A percentile compares a stretch with the other conserved stretches of the same genome.
Conservation (phyloP, 2,329 filamentous ascomycete genomes). For the Verticillium zaregamsianum region DNA sequence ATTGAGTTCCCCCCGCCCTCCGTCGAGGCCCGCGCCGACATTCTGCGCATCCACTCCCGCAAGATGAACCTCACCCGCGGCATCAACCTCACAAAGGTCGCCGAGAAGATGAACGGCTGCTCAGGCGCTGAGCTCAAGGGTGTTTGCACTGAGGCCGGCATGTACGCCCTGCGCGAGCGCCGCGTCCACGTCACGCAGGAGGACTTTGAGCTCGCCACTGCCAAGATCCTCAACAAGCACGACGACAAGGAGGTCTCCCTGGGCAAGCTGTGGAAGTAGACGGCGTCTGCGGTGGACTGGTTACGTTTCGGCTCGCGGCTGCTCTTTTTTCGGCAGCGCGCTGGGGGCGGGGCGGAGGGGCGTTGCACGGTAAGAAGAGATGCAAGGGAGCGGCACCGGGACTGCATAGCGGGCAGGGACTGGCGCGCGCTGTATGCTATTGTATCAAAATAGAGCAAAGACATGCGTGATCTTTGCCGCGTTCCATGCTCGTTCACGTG, state of each 20-base stretch:
- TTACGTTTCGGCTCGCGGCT: neutral
- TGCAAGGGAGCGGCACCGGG: neutral
- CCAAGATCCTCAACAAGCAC: slow-evolving; percentile 99
- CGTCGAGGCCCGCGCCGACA: slow-evolving; percentile 93
- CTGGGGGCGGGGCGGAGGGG: slow-evolving; percentile 4
- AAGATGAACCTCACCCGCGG: slow-evolving; percentile 98
- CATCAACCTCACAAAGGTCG: slow-evolving; percentile 97
- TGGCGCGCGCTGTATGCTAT: slow-evolving; percentile 1
- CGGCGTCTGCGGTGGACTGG: neutral
- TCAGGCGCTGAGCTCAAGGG: slow-evolving; percentile 97
- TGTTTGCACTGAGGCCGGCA: slow-evolving; percentile 96
- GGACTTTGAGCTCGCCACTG: slow-evolving; percentile 96
- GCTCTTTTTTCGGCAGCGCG: neutral
- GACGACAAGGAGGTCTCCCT: slow-evolving; percentile 95
- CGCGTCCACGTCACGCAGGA: slow-evolving; percentile 98
- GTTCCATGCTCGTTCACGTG: no score
- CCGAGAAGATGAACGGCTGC: slow-evolving; percentile 99
- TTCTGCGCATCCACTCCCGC: slow-evolving; percentile 92
- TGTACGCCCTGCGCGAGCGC: slow-evolving; percentile 94
- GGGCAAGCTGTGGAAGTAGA: slow-evolving; percentile 68
- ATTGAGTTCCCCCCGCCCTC: slow-evolving; percentile 98
- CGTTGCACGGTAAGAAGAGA: slow-evolving; percentile 1
- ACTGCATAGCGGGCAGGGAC: neutral
- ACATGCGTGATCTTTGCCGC: neutral
- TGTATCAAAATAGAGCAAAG: slow-evolving; percentile 5